Evolutionary conservation across 2,329 filamentous ascomycete species (phyloP).

Genomic region (Myriosclerotinia curreyana): DNA sequence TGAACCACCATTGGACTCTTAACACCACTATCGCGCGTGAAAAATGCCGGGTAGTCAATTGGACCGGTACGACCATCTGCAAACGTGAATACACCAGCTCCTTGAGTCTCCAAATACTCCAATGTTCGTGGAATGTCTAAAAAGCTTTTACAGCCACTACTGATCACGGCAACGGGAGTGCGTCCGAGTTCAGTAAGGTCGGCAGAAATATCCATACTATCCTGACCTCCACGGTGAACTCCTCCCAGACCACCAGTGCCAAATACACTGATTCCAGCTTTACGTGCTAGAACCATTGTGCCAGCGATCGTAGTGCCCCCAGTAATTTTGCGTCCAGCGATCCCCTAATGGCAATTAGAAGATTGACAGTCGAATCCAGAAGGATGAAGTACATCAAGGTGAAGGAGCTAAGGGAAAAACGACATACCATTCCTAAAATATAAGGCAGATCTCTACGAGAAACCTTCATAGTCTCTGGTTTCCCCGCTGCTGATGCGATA

Average conservation of each 20-base stretch:
- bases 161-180: constrained; percentile 83
- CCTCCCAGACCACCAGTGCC: constrained; percentile 93
- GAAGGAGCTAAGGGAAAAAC: neutral
- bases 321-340: constrained; percentile 66
- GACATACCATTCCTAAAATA: constrained; percentile 68
- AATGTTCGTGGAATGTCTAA: constrained; percentile 87
- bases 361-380: neutral
- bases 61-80: constrained; percentile 70
- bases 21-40: constrained; percentile 80
- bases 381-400: neutral
- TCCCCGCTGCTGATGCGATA: constrained; percentile 63
- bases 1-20: constrained; percentile 73
- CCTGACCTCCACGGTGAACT: constrained; percentile 84
- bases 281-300: constrained; percentile 83
- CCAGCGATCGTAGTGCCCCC: constrained; percentile 92
- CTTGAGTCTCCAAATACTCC: constrained; percentile 70
- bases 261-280: constrained; percentile 88
- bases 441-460: constrained; percentile 85
- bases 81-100: constrained; percentile 84
- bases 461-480: constrained; percentile 71
- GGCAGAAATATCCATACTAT: constrained; percentile 88
- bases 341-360: constrained; percentile 46
- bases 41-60: constrained; percentile 91
- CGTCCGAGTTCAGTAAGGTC: constrained; percentile 91
- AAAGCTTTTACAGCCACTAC: constrained; percentile 93